Percentiles rank a stretch among this genome's conserved stretches.
These are phyloP conservation scores for Russula abietina DNA, from an alignment of 768 basidiomycete genomes.

Conservation along the genomic window DNA sequence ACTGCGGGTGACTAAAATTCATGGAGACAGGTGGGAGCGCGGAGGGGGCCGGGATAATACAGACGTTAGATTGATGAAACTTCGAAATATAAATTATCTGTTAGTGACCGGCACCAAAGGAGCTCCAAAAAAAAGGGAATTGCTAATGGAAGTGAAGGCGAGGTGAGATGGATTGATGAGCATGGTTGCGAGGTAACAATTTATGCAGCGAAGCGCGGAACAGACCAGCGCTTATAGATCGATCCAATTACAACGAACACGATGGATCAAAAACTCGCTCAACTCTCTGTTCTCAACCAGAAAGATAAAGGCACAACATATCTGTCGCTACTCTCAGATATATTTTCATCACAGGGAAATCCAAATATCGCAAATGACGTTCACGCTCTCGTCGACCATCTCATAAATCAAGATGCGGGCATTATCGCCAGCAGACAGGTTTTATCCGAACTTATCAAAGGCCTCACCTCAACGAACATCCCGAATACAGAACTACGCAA, in stretches of 20 bases:
- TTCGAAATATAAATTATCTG: neutral
- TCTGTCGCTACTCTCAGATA: conserved; percentile 58
- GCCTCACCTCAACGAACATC: conserved; percentile 51
- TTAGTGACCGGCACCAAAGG: conserved; percentile 16
- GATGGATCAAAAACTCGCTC: conserved; percentile 65
- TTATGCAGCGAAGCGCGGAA: neutral
- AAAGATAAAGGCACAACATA: conserved; percentile 82
- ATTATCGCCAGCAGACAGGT: conserved; percentile 87
- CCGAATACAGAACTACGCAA: conserved; percentile 55
- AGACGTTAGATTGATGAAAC: neutral
- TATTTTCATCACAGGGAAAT: conserved; percentile 48
- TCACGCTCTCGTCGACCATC: conserved; percentile 68
- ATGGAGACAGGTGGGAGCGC: conserved; percentile 41
- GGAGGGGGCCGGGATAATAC: neutral
- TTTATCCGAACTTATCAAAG: conserved; percentile 75
- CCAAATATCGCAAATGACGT: conserved; percentile 48
- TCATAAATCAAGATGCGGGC: conserved; percentile 76
- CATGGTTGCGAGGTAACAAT: conserved; percentile 14
- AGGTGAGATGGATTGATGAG: neutral
- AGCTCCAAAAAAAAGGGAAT: neutral
- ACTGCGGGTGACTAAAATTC: conserved; percentile 33
- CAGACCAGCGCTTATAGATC: neutral
- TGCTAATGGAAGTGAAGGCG: too few species aligned
- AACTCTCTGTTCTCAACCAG: conserved; percentile 59
- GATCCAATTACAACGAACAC: neutral